Evolutionary conservation across 257 asterid species (phyloP).

Genomic region (Ocimum tenuiflorum): DNA sequence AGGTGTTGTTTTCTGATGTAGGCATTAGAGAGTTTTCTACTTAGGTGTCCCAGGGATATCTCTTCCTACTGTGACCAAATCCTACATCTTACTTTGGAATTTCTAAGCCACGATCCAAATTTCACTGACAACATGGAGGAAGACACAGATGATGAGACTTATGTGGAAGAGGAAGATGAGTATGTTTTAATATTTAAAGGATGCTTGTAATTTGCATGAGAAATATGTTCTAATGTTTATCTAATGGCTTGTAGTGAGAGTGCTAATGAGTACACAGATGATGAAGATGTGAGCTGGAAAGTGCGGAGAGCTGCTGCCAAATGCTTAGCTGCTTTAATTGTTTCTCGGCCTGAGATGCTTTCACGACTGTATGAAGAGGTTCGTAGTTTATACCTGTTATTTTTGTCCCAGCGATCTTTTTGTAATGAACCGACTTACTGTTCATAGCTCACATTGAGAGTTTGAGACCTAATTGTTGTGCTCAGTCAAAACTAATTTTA

Average conservation of each 20-base stretch:
- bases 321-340: slow-evolving; percentile 85
- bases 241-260: slow-evolving; percentile 65
- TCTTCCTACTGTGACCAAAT: slow-evolving; percentile 72
- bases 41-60: slow-evolving; percentile 93
- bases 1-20: slow-evolving; percentile 27
- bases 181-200: slow-evolving; percentile 35
- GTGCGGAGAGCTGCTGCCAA: slow-evolving; percentile 98
- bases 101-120: slow-evolving; percentile 93
- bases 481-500: not conserved
- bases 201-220: not conserved
- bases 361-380: slow-evolving; percentile 90
- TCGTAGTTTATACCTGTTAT: not conserved
- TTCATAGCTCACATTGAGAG: slow-evolving; percentile 1
- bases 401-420: slow-evolving; percentile 5
- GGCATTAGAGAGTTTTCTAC: slow-evolving; percentile 94
- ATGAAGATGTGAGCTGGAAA: slow-evolving; percentile 99
- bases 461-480: not conserved
- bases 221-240: slow-evolving; percentile 25
- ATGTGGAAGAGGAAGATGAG: slow-evolving; percentile 95
- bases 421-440: not conserved
- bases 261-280: slow-evolving; percentile 94
- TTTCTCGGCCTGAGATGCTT: slow-evolving; percentile 97
- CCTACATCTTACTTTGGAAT: slow-evolving; percentile 74
- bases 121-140: slow-evolving; percentile 98
- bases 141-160: slow-evolving; percentile 81